Evolutionary conservation across 2,329 filamentous ascomycete genomes (phyloP), one percentile per base, ranked within the genome.

Genomic region (Cladosporium sp.): DNA sequence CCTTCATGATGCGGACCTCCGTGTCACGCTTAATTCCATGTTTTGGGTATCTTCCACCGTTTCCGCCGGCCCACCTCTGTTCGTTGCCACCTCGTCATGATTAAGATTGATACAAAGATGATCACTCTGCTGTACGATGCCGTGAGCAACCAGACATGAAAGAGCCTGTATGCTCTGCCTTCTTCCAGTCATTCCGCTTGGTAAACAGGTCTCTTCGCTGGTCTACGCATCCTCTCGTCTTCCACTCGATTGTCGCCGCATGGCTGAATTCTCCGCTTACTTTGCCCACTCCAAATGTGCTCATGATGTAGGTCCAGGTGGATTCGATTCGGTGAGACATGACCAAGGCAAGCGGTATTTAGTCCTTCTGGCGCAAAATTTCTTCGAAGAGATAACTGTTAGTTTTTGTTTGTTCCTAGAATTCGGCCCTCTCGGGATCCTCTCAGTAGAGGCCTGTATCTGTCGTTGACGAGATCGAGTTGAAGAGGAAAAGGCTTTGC

Each of bases 401-500:
- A 65, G 57, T 59, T 41, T 36, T 38, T 38, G 28, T 24, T 24
- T 30, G 26, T 38, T 51, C 26, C 47, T 61, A 30, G 26, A 41
- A 59, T 10, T 10, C 34, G 18, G 21, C 34, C n/a, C 8, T 41
- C n/a, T 41, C 47, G 21, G 21, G 3, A 7, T 28, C n/a, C 18
- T 41, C 60, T 78, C 74, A 84, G 74, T 84, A 84, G 28, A 83
- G 76, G 64, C 82, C 82, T 66, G 79, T 84, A 78, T 84, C 82
- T 76, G 82, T 84, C 65, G 75, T 72, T 65, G 79, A 74, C 67
- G 81, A 83, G 71, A 84, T 84, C 69, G 78, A 80, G 74, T 84
- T 84, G 78, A 84, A 84, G 68, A 84, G 77, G 76, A 84, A 84
- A 70, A 84, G 80, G 74, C 76, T 77, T 80, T 84, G 82, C 82